Conservation (phyloP, 1,284 basidiomycete species). For the Ganoderma resinaceum region DNA sequence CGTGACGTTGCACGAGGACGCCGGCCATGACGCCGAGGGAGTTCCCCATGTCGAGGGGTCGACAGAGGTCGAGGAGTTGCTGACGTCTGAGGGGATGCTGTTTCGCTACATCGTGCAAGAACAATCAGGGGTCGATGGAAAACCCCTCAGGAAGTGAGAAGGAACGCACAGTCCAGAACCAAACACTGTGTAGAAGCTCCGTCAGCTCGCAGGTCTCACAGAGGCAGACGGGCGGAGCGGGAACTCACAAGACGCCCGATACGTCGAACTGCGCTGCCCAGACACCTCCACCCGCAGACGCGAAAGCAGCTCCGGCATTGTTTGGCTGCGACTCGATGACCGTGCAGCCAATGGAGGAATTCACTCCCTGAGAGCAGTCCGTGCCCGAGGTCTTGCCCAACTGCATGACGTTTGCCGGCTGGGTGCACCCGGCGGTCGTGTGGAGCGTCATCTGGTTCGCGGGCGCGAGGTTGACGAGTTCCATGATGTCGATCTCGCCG, state of each 20-base stretch:
- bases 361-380: slow-evolving; percentile 58
- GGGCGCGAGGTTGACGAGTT: slow-evolving; percentile 49
- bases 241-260: slow-evolving; percentile 45
- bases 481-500: slow-evolving; percentile 68
- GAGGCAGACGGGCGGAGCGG: slow-evolving; percentile 12
- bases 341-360: slow-evolving; percentile 48
- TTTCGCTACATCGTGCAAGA: neutral
- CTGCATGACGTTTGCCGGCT: slow-evolving; percentile 43
- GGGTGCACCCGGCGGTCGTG: slow-evolving; percentile 45
- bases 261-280: slow-evolving; percentile 68
- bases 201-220: slow-evolving; percentile 8
- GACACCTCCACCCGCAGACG: slow-evolving; percentile 66
- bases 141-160: slow-evolving; percentile 9
- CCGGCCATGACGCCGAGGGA: slow-evolving; percentile 62
- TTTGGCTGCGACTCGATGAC: slow-evolving; percentile 40
- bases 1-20: slow-evolving; percentile 53
- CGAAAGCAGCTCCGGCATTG: slow-evolving; percentile 63
- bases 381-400: slow-evolving; percentile 42
- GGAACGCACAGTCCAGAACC: slow-evolving; percentile 68
- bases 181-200: slow-evolving; percentile 50
- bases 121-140: slow-evolving; percentile 39
- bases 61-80: slow-evolving; percentile 42
- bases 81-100: slow-evolving; percentile 39
- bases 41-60: slow-evolving; percentile 63
- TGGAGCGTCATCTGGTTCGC: slow-evolving; percentile 57